Evolutionary conservation across 352 stramenopile genomes (phyloP).

Genomic region (Phytophthora foliorum): DNA sequence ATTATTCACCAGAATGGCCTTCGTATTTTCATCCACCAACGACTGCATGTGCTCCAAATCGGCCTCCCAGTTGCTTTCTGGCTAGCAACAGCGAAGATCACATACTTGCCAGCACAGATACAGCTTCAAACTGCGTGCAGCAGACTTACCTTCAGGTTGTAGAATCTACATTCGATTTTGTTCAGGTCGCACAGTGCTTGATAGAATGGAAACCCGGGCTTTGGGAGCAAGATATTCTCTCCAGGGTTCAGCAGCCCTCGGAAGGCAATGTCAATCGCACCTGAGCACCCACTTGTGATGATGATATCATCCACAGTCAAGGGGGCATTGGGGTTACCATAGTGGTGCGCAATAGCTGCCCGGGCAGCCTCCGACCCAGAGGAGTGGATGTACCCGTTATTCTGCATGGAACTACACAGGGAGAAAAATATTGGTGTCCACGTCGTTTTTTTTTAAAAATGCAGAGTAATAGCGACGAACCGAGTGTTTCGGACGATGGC

Average conservation of each 20-base stretch:
- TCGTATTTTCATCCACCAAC: constrained; percentile 87
- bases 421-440: neutral
- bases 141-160: constrained; percentile 74
- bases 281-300: constrained; percentile 94
- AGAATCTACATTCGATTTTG: constrained; percentile 93
- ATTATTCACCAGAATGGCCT: constrained; percentile 97
- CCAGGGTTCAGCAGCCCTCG: constrained; percentile 91
- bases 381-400: constrained; percentile 95
- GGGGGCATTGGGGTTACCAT: constrained; percentile 60
- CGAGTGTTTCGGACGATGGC: constrained; percentile 76
- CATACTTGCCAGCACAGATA: too few relatives aligned
- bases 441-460: too few relatives aligned
- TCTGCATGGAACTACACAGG: constrained; percentile 69
- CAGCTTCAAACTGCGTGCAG: too few relatives aligned
- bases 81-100: constrained; percentile 27
- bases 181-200: constrained; percentile 94
- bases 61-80: constrained; percentile 93
- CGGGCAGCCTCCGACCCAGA: constrained; percentile 87
- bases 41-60: constrained; percentile 94
- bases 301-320: constrained; percentile 94
- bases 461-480: constrained; percentile 25
- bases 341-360: constrained; percentile 89
- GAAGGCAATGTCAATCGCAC: constrained; percentile 94
- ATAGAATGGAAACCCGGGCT: constrained; percentile 96
- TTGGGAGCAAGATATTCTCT: constrained; percentile 94